Evolutionary conservation across 192 early-diverging fungal genomes (phyloP), one percentile per base, ranked within the genome.

Genomic region (Backusella australiensis): DNA sequence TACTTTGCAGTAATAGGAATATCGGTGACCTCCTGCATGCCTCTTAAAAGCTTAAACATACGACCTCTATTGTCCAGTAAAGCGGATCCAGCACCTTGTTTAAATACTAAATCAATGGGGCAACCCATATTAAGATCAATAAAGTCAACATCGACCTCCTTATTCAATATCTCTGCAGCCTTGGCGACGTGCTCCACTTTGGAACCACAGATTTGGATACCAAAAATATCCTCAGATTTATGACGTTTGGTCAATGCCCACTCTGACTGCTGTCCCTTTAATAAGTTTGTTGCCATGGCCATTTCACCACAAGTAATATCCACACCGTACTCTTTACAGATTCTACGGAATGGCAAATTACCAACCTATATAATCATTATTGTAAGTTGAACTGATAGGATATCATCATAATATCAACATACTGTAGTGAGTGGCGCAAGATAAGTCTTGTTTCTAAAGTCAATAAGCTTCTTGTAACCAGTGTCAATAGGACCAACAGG

Each of bases 281-380:
- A 75, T n/a, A 93, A 77, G 63, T 92, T 92, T 32, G 72, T 56
- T 2, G 91, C 93, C 80, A 90, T 82, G 1, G 94, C 94, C 97
- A 98, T 98, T 84, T 98, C 97, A 49, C 94, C 95, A 78, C 97
- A 98, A 3, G 97, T 99, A 39, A 99, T 94, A 79, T 97, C 97
- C 12, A 93, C 96, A 56, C 97, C 97, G 78, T 93, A 97, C 9
- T 83, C 89, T 81, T 97, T 97, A 83, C 96, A 97, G 46, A 98
- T 86, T 12, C 96, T 90, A 6, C 97, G 89, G 88, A 99, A 99
- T 35, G 97, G 97, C 52, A 99, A 82, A 83, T 99, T 98, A 35
- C 97, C 97, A 29, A 99, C 53, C 53, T 59, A 59, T 12, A 59
- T 12, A 7, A 23, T 26, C 8, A 59, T 23, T 23, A 59, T 3